Percentiles rank a stretch among this genome's conserved stretches.
These are phyloP conservation scores for Mycena olivaceomarginata DNA, from an alignment of 768 basidiomycete species.

Conservation along the genomic window DNA sequence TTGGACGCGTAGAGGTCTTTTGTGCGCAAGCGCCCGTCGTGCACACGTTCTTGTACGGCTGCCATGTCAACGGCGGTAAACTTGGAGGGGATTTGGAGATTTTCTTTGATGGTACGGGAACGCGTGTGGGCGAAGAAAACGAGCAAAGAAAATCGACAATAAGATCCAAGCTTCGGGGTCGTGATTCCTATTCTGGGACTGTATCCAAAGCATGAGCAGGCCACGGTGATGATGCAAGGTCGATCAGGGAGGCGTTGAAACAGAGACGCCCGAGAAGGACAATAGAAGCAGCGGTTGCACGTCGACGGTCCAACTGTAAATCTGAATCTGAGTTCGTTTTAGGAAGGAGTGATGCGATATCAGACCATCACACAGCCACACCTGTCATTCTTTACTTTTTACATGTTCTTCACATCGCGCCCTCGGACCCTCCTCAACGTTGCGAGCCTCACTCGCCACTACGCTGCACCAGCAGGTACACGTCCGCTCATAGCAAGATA, in stretches of 20 bases:
- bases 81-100: slow-evolving; percentile 59
- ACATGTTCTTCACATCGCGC: too few species aligned
- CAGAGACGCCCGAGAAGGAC: slow-evolving; percentile 32
- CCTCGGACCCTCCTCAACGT: too few species aligned
- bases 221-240: slow-evolving; percentile 28
- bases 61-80: slow-evolving; percentile 74
- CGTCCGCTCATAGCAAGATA: too few species aligned
- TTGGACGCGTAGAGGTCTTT: slow-evolving; percentile 67
- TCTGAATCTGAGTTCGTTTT: slow-evolving; percentile 21
- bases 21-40: slow-evolving; percentile 63
- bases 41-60: slow-evolving; percentile 64
- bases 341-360: slow-evolving; percentile 4
- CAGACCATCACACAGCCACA: not conserved
- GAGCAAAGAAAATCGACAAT: slow-evolving; percentile 67
- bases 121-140: slow-evolving; percentile 56
- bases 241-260: slow-evolving; percentile 39
- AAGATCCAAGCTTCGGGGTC: slow-evolving; percentile 67
- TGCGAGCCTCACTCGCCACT: too few species aligned
- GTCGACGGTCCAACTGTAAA: slow-evolving; percentile 24
- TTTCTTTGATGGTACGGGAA: slow-evolving; percentile 56
- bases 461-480: too few species aligned
- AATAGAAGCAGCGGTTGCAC: slow-evolving; percentile 43
- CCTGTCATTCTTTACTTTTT: not conserved
- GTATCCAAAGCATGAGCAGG: slow-evolving; percentile 44
- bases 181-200: slow-evolving; percentile 58